Base-by-base conservation (phyloP, 148 eudicot genomes). In the Rhododendron griersonianum region DNA sequence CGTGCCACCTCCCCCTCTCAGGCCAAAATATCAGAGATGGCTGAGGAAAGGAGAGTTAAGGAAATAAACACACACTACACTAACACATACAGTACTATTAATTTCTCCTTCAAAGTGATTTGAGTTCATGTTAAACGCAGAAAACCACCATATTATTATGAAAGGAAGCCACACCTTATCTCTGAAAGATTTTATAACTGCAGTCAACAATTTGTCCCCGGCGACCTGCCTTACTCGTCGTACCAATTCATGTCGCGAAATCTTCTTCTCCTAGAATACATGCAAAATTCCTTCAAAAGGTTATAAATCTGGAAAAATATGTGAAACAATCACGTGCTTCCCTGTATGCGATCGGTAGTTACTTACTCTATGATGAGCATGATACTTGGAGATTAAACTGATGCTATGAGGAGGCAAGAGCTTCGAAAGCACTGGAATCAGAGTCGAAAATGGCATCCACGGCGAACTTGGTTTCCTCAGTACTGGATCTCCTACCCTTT, bases 381-480 rank as follows among this genome's bases (percentile, higher is more conserved):
- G 86, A 84, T 84, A 37, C 83, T 90, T 90, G 39, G 77, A 37
- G 7, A 94, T 91, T 82, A 88, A 71, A 25, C 48, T 75, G 71
- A 91, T 50, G 1, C 84, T 65, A 8, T 30, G 14, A 30, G 86
- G 85, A 35, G 96, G 94, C n/a, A 96, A 88, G 79, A 87, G 59
- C 83, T 92, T 90, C 1, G 91, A 71, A 11, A 95, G 91, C 1
- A 3, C 90, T 0, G 87, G 63, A 39, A 96, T 90, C 48, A 96
- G 88, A 75, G 88, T 73, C 4, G 92, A 71, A 82, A 96, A 89
- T 2, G 97, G 92, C 92, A 96, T 82, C 98, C 96, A 92, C 35
- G 91, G 93, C 3, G 99, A 94, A 45, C 48, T 88, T 44, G 95
- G 94, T 67, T 13, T 77, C 85, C 84, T 92, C 67, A 41, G 45